These are phyloP conservation scores for Yamadazyma philogaea DNA, from an alignment of 805 yeast genomes.

Conservation along the genomic window DNA sequence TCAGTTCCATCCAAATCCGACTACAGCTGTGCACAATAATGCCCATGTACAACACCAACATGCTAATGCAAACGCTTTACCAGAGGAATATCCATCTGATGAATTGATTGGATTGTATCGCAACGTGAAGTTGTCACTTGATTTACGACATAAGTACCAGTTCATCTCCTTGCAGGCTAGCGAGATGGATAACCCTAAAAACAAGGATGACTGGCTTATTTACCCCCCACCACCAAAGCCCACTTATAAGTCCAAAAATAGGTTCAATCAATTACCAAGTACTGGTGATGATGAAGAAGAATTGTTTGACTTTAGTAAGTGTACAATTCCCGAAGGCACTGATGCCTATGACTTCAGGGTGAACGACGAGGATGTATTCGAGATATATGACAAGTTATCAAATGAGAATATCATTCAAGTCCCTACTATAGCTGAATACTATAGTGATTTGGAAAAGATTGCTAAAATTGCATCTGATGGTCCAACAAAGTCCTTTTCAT, in stretches of 20 bases:
- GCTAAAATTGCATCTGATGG: constrained; percentile 85
- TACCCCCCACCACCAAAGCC: constrained; percentile 96
- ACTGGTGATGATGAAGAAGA: constrained; percentile 36
- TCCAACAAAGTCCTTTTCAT: constrained; percentile 94
- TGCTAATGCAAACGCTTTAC: constrained; percentile 17
- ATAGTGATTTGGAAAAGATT: constrained; percentile 73
- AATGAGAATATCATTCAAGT: constrained; percentile 45
- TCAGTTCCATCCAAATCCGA: constrained; percentile 15
- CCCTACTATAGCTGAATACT: constrained; percentile 85
- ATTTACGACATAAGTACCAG: constrained; percentile 74
- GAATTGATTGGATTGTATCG: constrained; percentile 64
- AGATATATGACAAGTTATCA: constrained; percentile 44
- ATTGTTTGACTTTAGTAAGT: constrained; percentile 57
- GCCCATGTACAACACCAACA: constrained; percentile 8
- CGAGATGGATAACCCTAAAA: constrained; percentile 81
- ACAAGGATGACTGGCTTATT: constrained; percentile 65
- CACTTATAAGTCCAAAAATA: constrained; percentile 59
- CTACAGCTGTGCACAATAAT: constrained; percentile 15
- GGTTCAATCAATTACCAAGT: constrained; percentile 44
- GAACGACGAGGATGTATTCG: constrained; percentile 68
- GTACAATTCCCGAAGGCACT: constrained; percentile 52
- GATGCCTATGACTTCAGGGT: constrained; percentile 38
- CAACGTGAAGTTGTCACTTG: constrained; percentile 64
- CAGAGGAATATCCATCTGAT: constrained; percentile 58
- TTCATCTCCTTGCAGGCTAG: constrained; percentile 61